phyloP scores from a whole-genome alignment of 768 basidiomycete genomes.

The Heimioporus sp. region DNA sequence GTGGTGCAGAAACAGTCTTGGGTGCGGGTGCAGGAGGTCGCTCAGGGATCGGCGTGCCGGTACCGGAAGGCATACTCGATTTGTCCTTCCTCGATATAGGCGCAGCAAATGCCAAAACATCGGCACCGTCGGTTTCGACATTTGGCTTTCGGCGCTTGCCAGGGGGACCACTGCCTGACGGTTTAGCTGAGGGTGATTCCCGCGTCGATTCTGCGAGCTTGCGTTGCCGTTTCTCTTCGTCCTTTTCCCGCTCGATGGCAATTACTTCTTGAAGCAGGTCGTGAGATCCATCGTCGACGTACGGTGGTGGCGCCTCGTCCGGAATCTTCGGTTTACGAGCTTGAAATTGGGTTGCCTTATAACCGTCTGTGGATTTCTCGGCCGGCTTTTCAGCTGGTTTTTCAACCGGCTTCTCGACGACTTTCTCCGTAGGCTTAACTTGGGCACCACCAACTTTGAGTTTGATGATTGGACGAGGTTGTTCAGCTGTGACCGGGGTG shows the following conservation, averaged over 20 bases:
- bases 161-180: conserved; percentile 36
- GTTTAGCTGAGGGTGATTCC: conserved; percentile 36
- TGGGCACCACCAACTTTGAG: conserved; percentile 55
- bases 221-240: conserved; percentile 50
- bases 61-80: conserved; percentile 29
- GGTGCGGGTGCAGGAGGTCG: conserved; percentile 26
- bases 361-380: conserved; percentile 30
- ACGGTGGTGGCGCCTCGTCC: conserved; percentile 57
- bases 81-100: conserved; percentile 56
- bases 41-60: conserved; percentile 41
- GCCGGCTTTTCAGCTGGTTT: conserved; percentile 19
- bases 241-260: conserved; percentile 71
- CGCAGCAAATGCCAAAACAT: conserved; percentile 59
- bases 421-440: conserved; percentile 34
- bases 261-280: conserved; percentile 81
- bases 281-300: conserved; percentile 78
- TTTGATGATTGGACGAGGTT: conserved; percentile 63
- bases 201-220: conserved; percentile 39
- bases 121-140: conserved; percentile 51
- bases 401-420: conserved; percentile 25
- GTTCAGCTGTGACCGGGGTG: conserved; percentile 12
- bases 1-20: conserved; percentile 21
- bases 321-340: conserved; percentile 43
- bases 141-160: conserved; percentile 59
- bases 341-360: conserved; percentile 39